Conservation (phyloP, 805 yeast genomes). For the Saccharomycopsis sp. region DNA sequence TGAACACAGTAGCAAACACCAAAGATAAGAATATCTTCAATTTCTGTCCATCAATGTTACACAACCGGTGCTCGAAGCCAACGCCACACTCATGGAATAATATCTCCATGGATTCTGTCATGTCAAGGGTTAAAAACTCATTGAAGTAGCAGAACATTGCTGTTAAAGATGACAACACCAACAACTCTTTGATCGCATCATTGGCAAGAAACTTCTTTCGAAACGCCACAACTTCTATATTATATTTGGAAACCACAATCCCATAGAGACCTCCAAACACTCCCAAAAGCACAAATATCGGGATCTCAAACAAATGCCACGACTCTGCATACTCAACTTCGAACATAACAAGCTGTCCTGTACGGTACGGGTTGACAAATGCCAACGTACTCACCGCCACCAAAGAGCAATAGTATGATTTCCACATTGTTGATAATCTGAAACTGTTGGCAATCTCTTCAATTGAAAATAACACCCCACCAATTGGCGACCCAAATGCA, state of each 20-base stretch:
- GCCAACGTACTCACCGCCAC: constrained; percentile 79
- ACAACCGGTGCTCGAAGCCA: constrained; percentile 35
- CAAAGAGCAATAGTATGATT: constrained; percentile 82
- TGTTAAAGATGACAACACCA: constrained; percentile 56
- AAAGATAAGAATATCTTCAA: constrained; percentile 37
- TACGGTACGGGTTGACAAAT: constrained; percentile 80
- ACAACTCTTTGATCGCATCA: constrained; percentile 63
- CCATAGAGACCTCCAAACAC: constrained; percentile 91
- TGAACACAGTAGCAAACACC: constrained; percentile 56
- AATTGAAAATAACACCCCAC: constrained; percentile 87
- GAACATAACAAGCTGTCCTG: constrained; percentile 89
- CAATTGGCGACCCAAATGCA: constrained; percentile 94
- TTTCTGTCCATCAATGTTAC: constrained; percentile 30
- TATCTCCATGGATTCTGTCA: constrained; percentile 92
- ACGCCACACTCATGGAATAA: constrained; percentile 74
- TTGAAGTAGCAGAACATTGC: constrained; percentile 76
- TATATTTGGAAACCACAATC: constrained; percentile 61
- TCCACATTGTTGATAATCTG: constrained; percentile 76
- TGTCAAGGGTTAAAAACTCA: constrained; percentile 71
- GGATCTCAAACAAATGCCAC: constrained; percentile 83
- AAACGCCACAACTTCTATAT: constrained; percentile 67
- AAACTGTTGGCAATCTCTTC: constrained; percentile 78
- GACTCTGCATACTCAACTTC: constrained; percentile 79
- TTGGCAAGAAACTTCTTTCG: constrained; percentile 57
- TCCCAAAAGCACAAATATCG: constrained; percentile 72